Evolutionary conservation across 2,329 filamentous ascomycete genomes (phyloP), one percentile per base, ranked within the genome.

Genomic region (Trichoderma polysporum): DNA sequence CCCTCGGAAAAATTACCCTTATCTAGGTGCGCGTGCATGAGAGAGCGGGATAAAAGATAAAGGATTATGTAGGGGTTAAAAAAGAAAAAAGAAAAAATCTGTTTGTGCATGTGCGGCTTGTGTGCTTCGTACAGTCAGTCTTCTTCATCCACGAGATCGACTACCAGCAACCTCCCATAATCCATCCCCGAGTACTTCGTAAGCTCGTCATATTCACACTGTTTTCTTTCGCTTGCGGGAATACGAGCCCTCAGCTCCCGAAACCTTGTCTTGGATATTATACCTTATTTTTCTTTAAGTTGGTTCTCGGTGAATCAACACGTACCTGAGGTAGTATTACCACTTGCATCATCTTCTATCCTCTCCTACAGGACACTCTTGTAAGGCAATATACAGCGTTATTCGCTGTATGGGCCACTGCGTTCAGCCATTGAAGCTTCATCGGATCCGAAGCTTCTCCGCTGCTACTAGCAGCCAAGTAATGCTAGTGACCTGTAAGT

Each of bases 361-460:
- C 4, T 41, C 41, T 45, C 12, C n/a, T 19, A 10, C 41, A 45
- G 4, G 19, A 13, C 47, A 29, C 47, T 1, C 15, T 12, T 19
- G 10, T 3, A 17, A 22, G 10, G 22, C 41, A 45, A 45, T 45
- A 45, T 22, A 45, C n/a, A 45, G 41, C 41, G n/a, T 19, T 45
- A 19, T 22, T 22, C n/a, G 41, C 41, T 19, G 41, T 19, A 45
- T 22, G 41, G 41, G n/a, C n/a, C n/a, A n/a, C n/a, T n/a, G n/a
- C n/a, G n/a, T n/a, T n/a, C n/a, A n/a, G n/a, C n/a, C n/a, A n/a
- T 45, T 49, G 39, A 50, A 22, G 29, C 41, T 25, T 15, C 15
- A 29, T 25, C 41, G 60, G 60, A 22, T 33, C 60, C 49, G 60
- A 45, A 53, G 49, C 49, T 54, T 63, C 47, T 63, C 60, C 49